Evolutionary conservation across 2,329 filamentous ascomycete genomes (phyloP).

Genomic region (Monosporascus sp.): DNA sequence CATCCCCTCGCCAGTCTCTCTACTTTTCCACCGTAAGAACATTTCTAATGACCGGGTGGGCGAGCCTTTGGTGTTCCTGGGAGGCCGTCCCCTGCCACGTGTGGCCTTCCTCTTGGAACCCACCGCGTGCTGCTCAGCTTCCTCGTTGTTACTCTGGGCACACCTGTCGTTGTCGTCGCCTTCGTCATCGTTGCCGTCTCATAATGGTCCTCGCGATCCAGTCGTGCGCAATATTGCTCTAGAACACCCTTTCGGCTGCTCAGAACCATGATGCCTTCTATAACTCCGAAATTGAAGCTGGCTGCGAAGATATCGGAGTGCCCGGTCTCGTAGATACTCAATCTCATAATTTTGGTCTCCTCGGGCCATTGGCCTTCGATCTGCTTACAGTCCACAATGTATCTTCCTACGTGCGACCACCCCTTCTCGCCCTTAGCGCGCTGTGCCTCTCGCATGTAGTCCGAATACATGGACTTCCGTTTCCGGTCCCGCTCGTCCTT

Average conservation of each 20-base stretch:
- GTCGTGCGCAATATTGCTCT: constrained; percentile 17
- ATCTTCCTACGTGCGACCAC: constrained; percentile 18
- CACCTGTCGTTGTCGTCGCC: constrained; percentile 1
- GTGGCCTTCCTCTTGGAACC: constrained; percentile 17
- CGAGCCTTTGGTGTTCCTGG: constrained; percentile 10
- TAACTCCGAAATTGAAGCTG: constrained; percentile 25
- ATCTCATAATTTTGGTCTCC: constrained; percentile 15
- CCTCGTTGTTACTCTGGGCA: not conserved
- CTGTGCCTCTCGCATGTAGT: constrained; percentile 6
- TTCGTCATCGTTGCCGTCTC: constrained; percentile 4
- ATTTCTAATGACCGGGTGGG: constrained; percentile 13
- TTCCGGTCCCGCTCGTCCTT: constrained; percentile 1
- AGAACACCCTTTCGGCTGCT: constrained; percentile 18
- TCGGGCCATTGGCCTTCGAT: constrained; percentile 21
- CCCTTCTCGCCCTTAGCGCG: not conserved
- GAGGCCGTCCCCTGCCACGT: not conserved
- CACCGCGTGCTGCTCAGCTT: not conserved
- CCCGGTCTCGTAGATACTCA: constrained; percentile 20
- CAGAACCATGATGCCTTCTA: constrained; percentile 25
- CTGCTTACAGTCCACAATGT: constrained; percentile 21
- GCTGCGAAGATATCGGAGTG: constrained; percentile 22
- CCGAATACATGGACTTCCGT: constrained; percentile 1
- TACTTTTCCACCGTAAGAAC: constrained; percentile 19
- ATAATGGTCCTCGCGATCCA: constrained; percentile 4
- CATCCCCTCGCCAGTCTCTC: constrained; percentile 18